Evolutionary conservation across 2,329 filamentous ascomycete species (phyloP).

Genomic region (Paraphoma chrysanthemicola): DNA sequence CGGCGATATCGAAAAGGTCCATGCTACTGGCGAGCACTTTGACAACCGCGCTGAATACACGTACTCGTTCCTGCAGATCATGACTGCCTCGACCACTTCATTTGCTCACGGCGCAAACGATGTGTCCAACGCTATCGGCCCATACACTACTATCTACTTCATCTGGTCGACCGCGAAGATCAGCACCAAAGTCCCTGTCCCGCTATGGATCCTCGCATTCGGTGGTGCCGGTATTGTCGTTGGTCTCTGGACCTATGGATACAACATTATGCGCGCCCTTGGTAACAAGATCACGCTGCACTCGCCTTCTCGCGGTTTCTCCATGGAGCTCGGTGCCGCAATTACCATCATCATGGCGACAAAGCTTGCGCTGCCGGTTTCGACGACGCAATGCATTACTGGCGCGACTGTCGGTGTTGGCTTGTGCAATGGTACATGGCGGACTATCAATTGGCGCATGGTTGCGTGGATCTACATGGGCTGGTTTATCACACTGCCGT

Average conservation of each 20-base stretch:
- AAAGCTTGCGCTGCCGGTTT: conserved; percentile 60
- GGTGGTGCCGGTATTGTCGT: conserved; percentile 61
- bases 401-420: conserved; percentile 44
- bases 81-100: conserved; percentile 71
- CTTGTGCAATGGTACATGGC: conserved; percentile 41
- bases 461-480: conserved; percentile 53
- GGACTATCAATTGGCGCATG: conserved; percentile 54
- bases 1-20: conserved; percentile 61
- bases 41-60: conserved; percentile 64
- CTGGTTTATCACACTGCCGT: conserved; percentile 55
- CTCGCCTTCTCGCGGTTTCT: conserved; percentile 63
- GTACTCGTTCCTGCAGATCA: conserved; percentile 51
- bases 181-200: conserved; percentile 59
- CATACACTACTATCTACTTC: conserved; percentile 68
- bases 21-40: conserved; percentile 65
- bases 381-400: conserved; percentile 66
- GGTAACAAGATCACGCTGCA: conserved; percentile 70
- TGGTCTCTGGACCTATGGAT: conserved; percentile 69
- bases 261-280: conserved; percentile 69
- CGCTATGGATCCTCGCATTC: conserved; percentile 64
- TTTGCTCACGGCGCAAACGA: conserved; percentile 77
- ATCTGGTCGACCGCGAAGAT: conserved; percentile 62
- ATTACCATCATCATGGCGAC: conserved; percentile 70
- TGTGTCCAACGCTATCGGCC: conserved; percentile 62
- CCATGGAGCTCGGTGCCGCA: conserved; percentile 55